phyloP scores from a whole-genome alignment of 2,329 filamentous ascomycete species.

The Hymenoscyphus occultus region DNA sequence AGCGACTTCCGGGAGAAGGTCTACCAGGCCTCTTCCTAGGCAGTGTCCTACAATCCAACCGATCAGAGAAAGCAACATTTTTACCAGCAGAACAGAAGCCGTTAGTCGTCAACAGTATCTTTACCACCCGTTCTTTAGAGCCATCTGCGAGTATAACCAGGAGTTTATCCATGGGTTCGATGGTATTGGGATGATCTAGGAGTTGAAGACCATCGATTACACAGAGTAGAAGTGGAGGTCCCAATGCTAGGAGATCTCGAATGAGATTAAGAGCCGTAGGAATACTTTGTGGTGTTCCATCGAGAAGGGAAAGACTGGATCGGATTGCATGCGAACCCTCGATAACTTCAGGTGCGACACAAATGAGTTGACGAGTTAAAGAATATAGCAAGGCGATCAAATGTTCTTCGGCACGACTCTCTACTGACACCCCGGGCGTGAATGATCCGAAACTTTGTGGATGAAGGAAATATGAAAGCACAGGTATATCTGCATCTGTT shows the following conservation, averaged over 20 bases:
- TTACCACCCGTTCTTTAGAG: background rate
- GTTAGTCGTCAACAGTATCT: background rate
- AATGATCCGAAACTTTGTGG: background rate
- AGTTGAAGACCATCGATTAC: slow-evolving; percentile 1
- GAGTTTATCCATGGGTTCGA: background rate
- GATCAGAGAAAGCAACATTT: background rate
- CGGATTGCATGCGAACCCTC: background rate
- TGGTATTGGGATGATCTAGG: background rate
- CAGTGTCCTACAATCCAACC: background rate
- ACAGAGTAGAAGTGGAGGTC: background rate
- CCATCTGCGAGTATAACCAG: background rate
- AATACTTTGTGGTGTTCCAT: background rate
- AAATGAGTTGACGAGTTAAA: background rate
- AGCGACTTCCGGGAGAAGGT: background rate
- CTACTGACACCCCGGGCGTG: background rate
- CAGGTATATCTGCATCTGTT: background rate
- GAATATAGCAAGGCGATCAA: background rate
- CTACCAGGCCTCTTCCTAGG: background rate
- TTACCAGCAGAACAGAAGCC: background rate
- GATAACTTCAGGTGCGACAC: background rate
- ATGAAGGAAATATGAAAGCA: background rate
- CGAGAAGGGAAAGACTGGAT: background rate
- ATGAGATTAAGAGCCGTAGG: background rate
- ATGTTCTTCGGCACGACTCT: background rate
- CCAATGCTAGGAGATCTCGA: background rate